Evolutionary conservation across 805 yeast genomes (phyloP), one percentile per base, ranked within the genome.

Genomic region (Yueomyces sp.): DNA sequence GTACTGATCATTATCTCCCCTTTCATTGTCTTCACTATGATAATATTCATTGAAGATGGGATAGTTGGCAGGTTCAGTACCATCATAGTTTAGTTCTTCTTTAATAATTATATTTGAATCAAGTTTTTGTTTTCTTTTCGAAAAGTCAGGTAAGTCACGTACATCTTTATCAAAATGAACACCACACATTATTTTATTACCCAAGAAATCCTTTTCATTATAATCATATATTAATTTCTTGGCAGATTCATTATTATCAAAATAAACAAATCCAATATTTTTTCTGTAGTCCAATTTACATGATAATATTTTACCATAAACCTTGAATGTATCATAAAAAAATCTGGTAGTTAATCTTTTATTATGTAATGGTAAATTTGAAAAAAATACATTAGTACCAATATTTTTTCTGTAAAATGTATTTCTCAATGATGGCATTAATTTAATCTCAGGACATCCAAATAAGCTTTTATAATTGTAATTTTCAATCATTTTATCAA

Each of bases 351-450:
- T 66, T 36, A 69, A 49, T 7, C 42, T 38, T 3, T 52, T 44
- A 36, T 64, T 56, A 26, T 55, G 56, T n/a, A 60, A 44, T 0
- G 74, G 69, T 39, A 75, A 55, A 45, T 73, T 70, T 4, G 77
- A 68, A 43, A 75, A 61, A 45, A 73, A 74, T 2, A 75, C 68
- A 47, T 75, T 75, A 1, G 77, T 69, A 1, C 79, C 79, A 39
- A 72, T 55, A 45, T 70, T 72, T 49, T 65, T 66, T 41, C 72
- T 63, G 45, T 62, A 62, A 8, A 51, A 45, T 36, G 65, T 59
- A 41, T 74, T 73, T 51, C 76, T 67, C 39, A 74, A 48, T 0
- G 78, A 73, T 2, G 74, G 77, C 79, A 75, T 73, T 32, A 76
- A 73, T 54, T 79, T 64, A 26, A 75, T 64, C 47, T 74, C 80